Evolutionary conservation across 2,329 filamentous ascomycete genomes (phyloP), one percentile per base, ranked within the genome.

Genomic region (Diplodia intermedia): DNA sequence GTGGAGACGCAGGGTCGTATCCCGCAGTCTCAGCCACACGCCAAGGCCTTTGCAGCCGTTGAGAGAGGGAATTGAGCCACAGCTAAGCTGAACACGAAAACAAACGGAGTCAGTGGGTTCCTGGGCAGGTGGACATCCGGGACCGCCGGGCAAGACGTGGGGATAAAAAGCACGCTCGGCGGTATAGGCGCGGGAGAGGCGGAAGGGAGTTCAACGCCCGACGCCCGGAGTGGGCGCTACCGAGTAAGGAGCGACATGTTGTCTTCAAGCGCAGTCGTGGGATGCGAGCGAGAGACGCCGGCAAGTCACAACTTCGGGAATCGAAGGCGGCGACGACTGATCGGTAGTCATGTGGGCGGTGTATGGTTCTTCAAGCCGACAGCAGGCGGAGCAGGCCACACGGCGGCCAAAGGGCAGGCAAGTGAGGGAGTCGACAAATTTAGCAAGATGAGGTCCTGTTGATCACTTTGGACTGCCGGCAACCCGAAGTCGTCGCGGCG

Each of bases 11-110:
- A 49, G 26, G 47, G 47, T 63, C 60, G 60, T 63, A 63, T 63
- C 33, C 26, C 20, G 14, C 56, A 61, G 56, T 26, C 60, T 52
- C 60, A 63, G 60, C 60, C 60, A 63, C 60, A 63, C 29, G 47
- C 43, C 57, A 62, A 62, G 57, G 4, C 8, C 0, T 29, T 29
- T 20, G 11, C 14, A n/a, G n/a, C 20, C 4, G 36, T 8, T 43
- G 55, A 12, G 55, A 40, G 55, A 60, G 3, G 31, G 31, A 33
- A 14, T 43, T 7, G 20, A 18, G 60, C 26, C 23, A 29, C 43
- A 23, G 14, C 20, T 52, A 31, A 47, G 23, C 26, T 12, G 43
- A 43, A 63, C 57, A 62, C 57, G 57, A 62, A 29, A 50, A 43
- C 40, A 18, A 23, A 29, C 26, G 40, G 56, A 5, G 43, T 23